phyloP scores from a whole-genome alignment of 2,329 filamentous ascomycete genomes.

The Pseudopyricularia javanii region DNA sequence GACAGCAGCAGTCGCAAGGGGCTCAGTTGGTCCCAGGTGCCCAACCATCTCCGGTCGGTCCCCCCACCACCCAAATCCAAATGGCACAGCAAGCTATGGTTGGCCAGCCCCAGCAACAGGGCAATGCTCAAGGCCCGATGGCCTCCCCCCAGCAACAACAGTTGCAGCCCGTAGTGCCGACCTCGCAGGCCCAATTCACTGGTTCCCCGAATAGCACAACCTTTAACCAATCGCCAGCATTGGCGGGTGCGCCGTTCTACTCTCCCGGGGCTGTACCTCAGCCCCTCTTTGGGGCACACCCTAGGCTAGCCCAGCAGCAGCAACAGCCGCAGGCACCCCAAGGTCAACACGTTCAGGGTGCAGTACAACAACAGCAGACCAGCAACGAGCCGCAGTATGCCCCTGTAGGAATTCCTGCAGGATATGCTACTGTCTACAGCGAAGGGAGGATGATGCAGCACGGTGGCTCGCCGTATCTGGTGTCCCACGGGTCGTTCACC shows the following conservation, averaged over 20 bases:
- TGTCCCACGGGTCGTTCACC: neutral
- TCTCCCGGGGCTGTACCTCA: slow-evolving; percentile 2
- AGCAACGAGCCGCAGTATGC: slow-evolving; percentile 20
- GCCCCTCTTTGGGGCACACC: neutral
- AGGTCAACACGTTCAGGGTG: neutral
- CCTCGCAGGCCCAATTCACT: neutral
- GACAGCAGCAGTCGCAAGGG: slow-evolving; percentile 4
- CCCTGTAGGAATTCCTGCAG: slow-evolving; percentile 22
- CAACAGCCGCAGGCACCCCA: neutral
- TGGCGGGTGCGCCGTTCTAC: neutral
- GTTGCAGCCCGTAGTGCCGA: neutral
- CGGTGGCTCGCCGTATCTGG: slow-evolving; percentile 6
- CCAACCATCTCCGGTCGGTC: neutral
- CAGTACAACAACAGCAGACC: neutral
- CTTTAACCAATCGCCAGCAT: neutral
- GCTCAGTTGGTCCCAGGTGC: neutral
- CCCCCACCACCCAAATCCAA: neutral
- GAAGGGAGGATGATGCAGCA: slow-evolving; percentile 17
- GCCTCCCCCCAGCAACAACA: neutral
- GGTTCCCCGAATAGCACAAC: neutral
- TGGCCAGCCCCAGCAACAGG: slow-evolving; percentile 4
- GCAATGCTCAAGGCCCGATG: neutral
- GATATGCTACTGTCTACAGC: slow-evolving; percentile 22
- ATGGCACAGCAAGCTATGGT: neutral
- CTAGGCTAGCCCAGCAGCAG: neutral